Evolutionary conservation across 805 yeast genomes (phyloP), one percentile per base, ranked within the genome.

Genomic region (Kodamaea kaohsiungensis): DNA sequence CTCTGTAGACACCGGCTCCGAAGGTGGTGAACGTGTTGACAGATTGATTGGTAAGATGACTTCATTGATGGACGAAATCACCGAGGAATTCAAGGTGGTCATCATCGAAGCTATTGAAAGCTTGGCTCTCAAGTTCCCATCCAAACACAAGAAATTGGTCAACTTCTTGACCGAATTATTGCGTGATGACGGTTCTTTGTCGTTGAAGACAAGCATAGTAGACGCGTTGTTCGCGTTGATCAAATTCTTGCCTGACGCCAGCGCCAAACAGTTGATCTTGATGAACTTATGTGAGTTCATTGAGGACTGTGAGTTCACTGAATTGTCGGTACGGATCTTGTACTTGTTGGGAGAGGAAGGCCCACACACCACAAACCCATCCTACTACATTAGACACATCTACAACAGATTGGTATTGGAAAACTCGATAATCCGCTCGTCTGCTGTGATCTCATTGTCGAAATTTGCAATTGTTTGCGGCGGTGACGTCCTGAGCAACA

Each of bases 241-340:
- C 62, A 87, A 88, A 61, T 91, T 87, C 66, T 86, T 91, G 56
- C 96, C 97, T 17, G 78, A 76, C 52, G 68, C 63, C 30, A 85
- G 79, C 59, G 90, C 96, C 12, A 84, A 89, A 65, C 95, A 89
- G 62, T 71, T 82, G 48, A 96, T 97, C 18, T 78, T 95, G 65
- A 91, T 89, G 73, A 87, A 87, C 70, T 80, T 95, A 63, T 91
- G 98, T 79, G 99, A 95, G 72, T 92, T 91, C 67, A 95, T 95
- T 64, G 99, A 95, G 74, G 99, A 95, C 78, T 95, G 98, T 76
- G 99, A 95, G 75, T 93, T 81, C 75, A 89, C 97, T 30, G 97
- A 91, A 72, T 84, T 95, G 57, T 84, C 96, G 25, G 96, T 92
- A n/a, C 84, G 98, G 67, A 87, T 95, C 55, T 80, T 95, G 70